Base-by-base conservation (phyloP, 306 rosid species). In the Quercus rubra region DNA sequence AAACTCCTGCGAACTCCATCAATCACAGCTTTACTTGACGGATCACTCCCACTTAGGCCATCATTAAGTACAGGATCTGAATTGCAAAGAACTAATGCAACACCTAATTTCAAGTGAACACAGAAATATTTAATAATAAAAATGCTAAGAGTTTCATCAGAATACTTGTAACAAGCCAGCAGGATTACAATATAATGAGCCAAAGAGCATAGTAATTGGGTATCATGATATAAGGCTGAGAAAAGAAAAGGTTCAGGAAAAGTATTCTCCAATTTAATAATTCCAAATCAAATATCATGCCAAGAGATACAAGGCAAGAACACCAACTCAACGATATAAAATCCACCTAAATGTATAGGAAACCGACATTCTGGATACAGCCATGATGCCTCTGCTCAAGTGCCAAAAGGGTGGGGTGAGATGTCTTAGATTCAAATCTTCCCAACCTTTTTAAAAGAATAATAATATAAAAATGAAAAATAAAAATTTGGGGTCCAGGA, bases 21-120 rank as follows among this genome's bases (percentile, higher is more conserved):
- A 1, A 92, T 85, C 74, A 95, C 92, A 71, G 97, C 90, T 71
- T 92, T 57, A 74, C 94, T 90, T 70, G 97, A 90, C 18, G 52
- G 74, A 71, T 82, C 98, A 21, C 85, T 79, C 63, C 83, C 86
- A 71, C 84, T 81, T 56, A 85, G 96, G 20, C 99, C 98, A 77
- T 92, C 98, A 30, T 89, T 88, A 12, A 95, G 97, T 2, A 92
- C 98, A 51, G 98, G 98, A 81, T 91, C 94, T 52, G 97, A 90
- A 74, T 92, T 92, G 85, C 99, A 95, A 68, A 95, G 90, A 43
- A 95, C 89, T 83, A 95, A 83, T 71, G 99, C 98, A 84, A 91
- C 97, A 76, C 97, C 98, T 92, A 79, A 59, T 81, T 68, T 66
- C 81, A 87, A 3, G 20, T 43, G 46, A 80, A 28, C 73, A 73